Percentiles rank a stretch among this genome's conserved stretches.
Conservation (phyloP, 2,329 filamentous ascomycete species). For the Exophiala bonariae region DNA sequence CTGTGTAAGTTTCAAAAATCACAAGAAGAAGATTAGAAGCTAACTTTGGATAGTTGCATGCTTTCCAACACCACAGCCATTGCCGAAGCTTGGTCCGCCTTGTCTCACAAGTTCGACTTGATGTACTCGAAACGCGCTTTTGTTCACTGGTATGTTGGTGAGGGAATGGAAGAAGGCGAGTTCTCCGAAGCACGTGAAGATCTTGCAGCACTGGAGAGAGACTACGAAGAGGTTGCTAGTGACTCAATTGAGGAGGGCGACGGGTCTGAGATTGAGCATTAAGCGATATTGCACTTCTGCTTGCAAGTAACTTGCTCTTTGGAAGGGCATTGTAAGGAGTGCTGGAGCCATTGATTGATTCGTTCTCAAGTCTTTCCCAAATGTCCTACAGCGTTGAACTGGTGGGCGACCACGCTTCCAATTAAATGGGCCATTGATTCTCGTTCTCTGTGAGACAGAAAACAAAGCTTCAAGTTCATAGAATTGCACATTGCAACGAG, state of each 20-base stretch:
- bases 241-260: constrained; percentile 90
- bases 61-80: constrained; percentile 92
- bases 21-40: background rate
- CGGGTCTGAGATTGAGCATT: constrained; percentile 87
- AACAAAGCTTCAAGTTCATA: no score
- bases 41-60: constrained; percentile 72
- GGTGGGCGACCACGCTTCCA: no score
- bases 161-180: constrained; percentile 99
- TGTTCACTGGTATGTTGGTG: constrained; percentile 99
- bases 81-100: constrained; percentile 93
- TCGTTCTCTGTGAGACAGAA: constrained; percentile 3
- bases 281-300: constrained; percentile 40
- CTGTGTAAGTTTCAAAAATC: constrained; percentile 69
- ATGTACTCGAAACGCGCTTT: constrained; percentile 99
- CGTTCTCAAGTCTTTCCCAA: constrained; percentile 17
- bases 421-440: background rate
- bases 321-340: constrained; percentile 12
- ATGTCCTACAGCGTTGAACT: background rate
- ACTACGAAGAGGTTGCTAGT: constrained; percentile 97
- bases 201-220: constrained; percentile 92
- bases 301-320: constrained; percentile 6
- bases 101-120: constrained; percentile 98
- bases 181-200: constrained; percentile 99
- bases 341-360: constrained; percentile 14
- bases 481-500: no score